Conservation (phyloP, 179 eudicot species). For the Patellifolia procumbens region DNA sequence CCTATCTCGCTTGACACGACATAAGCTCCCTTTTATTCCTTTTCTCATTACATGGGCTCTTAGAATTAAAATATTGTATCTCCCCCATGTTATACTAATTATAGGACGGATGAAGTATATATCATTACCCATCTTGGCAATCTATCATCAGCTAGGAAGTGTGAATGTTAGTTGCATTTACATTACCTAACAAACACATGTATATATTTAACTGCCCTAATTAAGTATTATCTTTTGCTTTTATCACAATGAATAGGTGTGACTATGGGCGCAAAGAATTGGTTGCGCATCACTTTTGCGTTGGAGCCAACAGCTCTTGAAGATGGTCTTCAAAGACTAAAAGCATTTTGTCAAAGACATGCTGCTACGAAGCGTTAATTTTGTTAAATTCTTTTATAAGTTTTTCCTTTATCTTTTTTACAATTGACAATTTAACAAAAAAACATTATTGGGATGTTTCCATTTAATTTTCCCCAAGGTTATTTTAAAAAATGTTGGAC, state of each 20-base stretch:
- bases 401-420: not conserved
- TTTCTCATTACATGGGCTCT: no score
- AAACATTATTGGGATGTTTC: not conserved
- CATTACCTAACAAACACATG: not conserved
- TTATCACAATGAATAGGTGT: constrained; percentile 33
- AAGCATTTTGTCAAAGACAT: constrained; percentile 54
- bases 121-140: no score
- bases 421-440: not conserved
- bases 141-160: no score
- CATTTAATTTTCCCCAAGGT: no score
- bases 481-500: no score
- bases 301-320: constrained; percentile 48
- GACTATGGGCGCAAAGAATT: constrained; percentile 51
- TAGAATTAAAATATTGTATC: no score
- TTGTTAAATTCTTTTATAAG: not conserved
- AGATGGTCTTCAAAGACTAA: constrained; percentile 55
- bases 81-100: no score
- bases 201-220: not conserved
- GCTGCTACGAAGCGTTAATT: constrained; percentile 12
- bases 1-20: no score
- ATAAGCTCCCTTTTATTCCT: no score
- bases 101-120: no score
- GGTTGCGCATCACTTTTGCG: constrained; percentile 59
- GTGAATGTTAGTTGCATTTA: not conserved
- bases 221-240: not conserved